Evolutionary conservation across 2,329 filamentous ascomycete genomes (phyloP).

Genomic region (Dactylellina haptotyla): DNA sequence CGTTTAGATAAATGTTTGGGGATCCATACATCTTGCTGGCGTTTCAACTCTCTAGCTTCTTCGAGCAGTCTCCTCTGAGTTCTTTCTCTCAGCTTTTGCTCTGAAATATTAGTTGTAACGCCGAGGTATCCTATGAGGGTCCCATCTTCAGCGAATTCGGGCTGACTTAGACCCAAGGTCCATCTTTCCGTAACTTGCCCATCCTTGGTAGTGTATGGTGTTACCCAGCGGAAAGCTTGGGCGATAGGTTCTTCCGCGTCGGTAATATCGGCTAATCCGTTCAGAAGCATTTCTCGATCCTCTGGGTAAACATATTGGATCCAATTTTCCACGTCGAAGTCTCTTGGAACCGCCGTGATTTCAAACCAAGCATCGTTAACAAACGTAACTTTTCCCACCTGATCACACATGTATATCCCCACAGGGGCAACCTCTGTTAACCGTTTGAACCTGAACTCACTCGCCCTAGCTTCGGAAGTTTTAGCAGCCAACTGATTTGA

Average conservation of each 20-base stretch:
- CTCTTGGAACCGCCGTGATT: slow-evolving; percentile 37
- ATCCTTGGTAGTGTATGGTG: slow-evolving; percentile 36
- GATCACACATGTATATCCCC: slow-evolving; percentile 82
- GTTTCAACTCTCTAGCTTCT: slow-evolving; percentile 82
- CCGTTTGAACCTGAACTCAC: slow-evolving; percentile 79
- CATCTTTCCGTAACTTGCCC: slow-evolving; percentile 71
- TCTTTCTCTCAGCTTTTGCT: slow-evolving; percentile 84
- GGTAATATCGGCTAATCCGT: slow-evolving; percentile 2
- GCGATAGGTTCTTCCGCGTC: slow-evolving; percentile 10
- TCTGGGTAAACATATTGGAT: slow-evolving; percentile 38
- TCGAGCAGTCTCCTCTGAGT: slow-evolving; percentile 80
- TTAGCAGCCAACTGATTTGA: slow-evolving; percentile 76
- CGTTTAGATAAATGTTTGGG: background rate
- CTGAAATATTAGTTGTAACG: slow-evolving; percentile 84
- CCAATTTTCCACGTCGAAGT: slow-evolving; percentile 32
- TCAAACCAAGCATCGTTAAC: slow-evolving; percentile 80
- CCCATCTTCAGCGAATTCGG: slow-evolving; percentile 73
- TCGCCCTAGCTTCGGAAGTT: slow-evolving; percentile 67
- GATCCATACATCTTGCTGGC: slow-evolving; percentile 67
- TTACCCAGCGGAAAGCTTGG: slow-evolving; percentile 27
- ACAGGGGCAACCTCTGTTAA: slow-evolving; percentile 87
- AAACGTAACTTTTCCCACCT: slow-evolving; percentile 75
- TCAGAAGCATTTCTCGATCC: background rate
- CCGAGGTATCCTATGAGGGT: slow-evolving; percentile 79
- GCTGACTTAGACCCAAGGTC: slow-evolving; percentile 80